A percentile compares a stretch with the other conserved stretches of the same genome.
Evolutionary conservation across 257 asterid genomes (phyloP).

Genomic region (Eucommia ulmoides): DNA sequence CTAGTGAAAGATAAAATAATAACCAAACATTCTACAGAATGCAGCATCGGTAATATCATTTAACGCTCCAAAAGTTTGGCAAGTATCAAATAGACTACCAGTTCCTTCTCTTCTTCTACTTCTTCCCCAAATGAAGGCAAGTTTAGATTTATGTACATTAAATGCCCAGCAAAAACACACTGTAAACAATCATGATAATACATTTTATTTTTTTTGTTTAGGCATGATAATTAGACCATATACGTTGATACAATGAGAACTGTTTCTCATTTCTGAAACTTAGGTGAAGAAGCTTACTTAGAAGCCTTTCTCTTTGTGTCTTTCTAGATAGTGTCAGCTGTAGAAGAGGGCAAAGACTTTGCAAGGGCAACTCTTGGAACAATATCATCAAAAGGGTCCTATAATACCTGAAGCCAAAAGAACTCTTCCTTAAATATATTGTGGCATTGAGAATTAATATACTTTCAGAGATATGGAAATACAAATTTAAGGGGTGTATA

Average conservation of each 20-base stretch:
- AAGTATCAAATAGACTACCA: no score
- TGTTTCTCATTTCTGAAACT: conserved; percentile 1
- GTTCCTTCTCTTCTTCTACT: background rate
- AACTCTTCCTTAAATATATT: background rate
- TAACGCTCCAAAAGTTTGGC: no score
- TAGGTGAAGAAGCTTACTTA: conserved; percentile 38
- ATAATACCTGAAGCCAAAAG: conserved; percentile 58
- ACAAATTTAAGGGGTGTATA: background rate
- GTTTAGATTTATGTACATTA: conserved; percentile 50
- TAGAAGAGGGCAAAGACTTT: conserved; percentile 31
- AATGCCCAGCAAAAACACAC: conserved; percentile 25
- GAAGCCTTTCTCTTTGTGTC: conserved; percentile 50
- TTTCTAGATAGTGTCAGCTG: conserved; percentile 28
- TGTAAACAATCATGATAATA: conserved; percentile 2
- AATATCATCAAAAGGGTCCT: conserved; percentile 97
- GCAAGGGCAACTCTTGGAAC: conserved; percentile 42
- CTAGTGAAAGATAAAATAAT: no score
- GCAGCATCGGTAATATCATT: no score
- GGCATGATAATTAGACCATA: background rate
- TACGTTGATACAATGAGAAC: background rate
- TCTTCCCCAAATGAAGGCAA: background rate
- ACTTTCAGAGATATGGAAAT: background rate
- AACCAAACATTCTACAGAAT: no score
- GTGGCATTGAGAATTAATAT: background rate
- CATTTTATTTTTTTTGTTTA: background rate